Percentiles rank a stretch among this genome's conserved stretches.
These are phyloP conservation scores for Aspergillus brunneoviolaceus DNA, from an alignment of 2,329 filamentous ascomycete species.

Conservation along the genomic window DNA sequence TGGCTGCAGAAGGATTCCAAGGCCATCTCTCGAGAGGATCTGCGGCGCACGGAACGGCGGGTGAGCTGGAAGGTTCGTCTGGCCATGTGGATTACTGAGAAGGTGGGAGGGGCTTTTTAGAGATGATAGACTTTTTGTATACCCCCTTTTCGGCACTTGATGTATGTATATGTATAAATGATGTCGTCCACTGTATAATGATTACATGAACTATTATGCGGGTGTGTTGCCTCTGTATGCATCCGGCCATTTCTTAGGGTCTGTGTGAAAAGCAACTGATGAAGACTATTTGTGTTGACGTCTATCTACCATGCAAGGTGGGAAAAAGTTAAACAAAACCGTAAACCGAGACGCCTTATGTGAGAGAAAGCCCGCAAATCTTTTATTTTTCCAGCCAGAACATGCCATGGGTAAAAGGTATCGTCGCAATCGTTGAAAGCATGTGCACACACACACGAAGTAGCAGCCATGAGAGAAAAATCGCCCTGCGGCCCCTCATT, in stretches of 20 bases:
- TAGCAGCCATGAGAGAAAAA: background rate
- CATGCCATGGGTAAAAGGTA: slow-evolving; percentile 19
- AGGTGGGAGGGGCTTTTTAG: slow-evolving; percentile 83
- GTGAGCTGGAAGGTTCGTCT: slow-evolving; percentile 82
- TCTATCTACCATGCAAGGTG: slow-evolving; percentile 12
- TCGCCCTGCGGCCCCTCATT: background rate
- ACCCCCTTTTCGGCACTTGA: slow-evolving; percentile 6
- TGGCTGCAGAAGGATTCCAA: slow-evolving; percentile 75
- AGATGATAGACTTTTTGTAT: slow-evolving; percentile 15
- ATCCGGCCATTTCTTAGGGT: background rate
- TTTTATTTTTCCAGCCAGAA: slow-evolving; percentile 4
- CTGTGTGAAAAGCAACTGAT: background rate
- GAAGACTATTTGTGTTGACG: slow-evolving; percentile 12
- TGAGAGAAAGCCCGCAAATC: background rate
- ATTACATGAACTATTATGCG: background rate
- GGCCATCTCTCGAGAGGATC: slow-evolving; percentile 70
- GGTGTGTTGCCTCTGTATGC: background rate
- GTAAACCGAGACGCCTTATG: slow-evolving; percentile 9
- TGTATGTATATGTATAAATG: slow-evolving; percentile 5
- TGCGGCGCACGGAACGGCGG: slow-evolving; percentile 75
- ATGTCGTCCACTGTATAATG: slow-evolving; percentile 4
- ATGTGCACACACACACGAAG: slow-evolving; percentile 1
- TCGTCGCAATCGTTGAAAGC: slow-evolving; percentile 19
- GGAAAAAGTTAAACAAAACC: background rate
- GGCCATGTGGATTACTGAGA: slow-evolving; percentile 89